A percentile compares a stretch with the other conserved stretches of the same genome.
These are phyloP conservation scores for Capsicum chinense DNA, from an alignment of 257 asterid species.

Conservation along the genomic window DNA sequence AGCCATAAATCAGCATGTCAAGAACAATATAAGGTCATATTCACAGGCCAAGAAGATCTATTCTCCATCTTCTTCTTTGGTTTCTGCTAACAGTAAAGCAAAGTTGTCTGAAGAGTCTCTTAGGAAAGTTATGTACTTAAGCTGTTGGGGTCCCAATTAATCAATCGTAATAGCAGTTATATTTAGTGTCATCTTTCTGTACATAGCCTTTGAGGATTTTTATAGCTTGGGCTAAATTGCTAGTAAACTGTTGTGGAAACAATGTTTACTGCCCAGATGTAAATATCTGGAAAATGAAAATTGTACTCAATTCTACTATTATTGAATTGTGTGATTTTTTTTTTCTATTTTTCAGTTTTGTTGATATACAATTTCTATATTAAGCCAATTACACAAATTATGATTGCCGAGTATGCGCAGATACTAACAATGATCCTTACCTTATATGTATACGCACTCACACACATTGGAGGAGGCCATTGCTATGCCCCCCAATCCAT, in stretches of 20 bases:
- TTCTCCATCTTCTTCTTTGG: conserved; percentile 28
- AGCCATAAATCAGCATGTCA: conserved; percentile 30
- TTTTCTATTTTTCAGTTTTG: not conserved
- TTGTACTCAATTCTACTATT: not conserved
- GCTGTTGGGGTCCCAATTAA: conserved; percentile 44
- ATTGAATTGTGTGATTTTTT: not conserved
- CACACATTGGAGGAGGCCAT: too few species aligned
- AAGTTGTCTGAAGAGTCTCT: conserved; percentile 39
- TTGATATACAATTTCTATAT: not conserved
- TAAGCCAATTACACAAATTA: not conserved
- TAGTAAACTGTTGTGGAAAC: not conserved
- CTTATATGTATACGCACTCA: not conserved
- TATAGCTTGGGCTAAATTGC: not conserved
- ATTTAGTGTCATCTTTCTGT: not conserved
- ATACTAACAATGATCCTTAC: not conserved
- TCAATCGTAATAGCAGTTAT: not conserved
- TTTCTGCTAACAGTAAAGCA: not conserved
- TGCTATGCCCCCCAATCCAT: too few species aligned
- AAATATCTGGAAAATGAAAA: not conserved
- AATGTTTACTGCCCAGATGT: not conserved
- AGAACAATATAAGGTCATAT: conserved; percentile 26
- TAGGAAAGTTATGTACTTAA: conserved; percentile 42
- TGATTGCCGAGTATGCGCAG: not conserved
- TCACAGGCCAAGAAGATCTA: conserved; percentile 32
- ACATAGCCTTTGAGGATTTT: not conserved